These are phyloP conservation scores for Aureobasidium sp. DNA, from an alignment of 2,329 filamentous ascomycete genomes.

Conservation along the genomic window DNA sequence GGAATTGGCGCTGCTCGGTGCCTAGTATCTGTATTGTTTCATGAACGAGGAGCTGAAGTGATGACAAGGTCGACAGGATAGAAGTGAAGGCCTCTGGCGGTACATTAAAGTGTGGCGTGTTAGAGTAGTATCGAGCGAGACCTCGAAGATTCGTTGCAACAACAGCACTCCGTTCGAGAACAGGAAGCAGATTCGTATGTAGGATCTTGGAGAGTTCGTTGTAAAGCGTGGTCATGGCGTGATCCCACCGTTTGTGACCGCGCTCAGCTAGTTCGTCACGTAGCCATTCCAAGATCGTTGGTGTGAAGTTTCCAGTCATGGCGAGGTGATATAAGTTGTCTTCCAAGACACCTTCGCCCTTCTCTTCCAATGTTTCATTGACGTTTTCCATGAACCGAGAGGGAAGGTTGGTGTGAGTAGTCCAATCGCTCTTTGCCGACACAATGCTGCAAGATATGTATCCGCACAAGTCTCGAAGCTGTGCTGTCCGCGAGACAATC, in stretches of 20 bases:
- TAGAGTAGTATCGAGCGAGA: conserved; percentile 69
- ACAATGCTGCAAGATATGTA: conserved; percentile 41
- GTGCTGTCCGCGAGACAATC: conserved; percentile 43
- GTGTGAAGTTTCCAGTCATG: conserved; percentile 71
- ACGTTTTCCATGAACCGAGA: conserved; percentile 33
- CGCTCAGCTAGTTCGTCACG: conserved; percentile 73
- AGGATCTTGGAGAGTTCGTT: conserved; percentile 67
- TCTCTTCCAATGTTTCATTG: conserved; percentile 63
- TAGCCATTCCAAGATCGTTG: conserved; percentile 75
- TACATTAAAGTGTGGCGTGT: conserved; percentile 51
- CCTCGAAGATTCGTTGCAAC: conserved; percentile 77
- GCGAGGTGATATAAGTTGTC: conserved; percentile 76
- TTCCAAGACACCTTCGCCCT: conserved; percentile 56
- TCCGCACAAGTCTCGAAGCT: conserved; percentile 11
- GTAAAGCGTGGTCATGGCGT: conserved; percentile 68
- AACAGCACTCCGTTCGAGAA: conserved; percentile 71
- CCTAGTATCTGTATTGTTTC: conserved; percentile 62
- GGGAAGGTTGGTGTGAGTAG: conserved; percentile 12
- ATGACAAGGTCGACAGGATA: conserved; percentile 60
- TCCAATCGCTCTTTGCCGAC: conserved; percentile 12
- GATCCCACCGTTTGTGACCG: conserved; percentile 92
- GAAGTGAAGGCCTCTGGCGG: conserved; percentile 29
- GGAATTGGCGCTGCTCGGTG: conserved; percentile 70
- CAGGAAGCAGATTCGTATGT: conserved; percentile 83
- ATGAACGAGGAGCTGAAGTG: conserved; percentile 66